Percentiles rank a stretch among this genome's conserved stretches.
These are phyloP conservation scores for Lonicera japonica DNA, from an alignment of 129 eudicot species.

Conservation along the genomic window DNA sequence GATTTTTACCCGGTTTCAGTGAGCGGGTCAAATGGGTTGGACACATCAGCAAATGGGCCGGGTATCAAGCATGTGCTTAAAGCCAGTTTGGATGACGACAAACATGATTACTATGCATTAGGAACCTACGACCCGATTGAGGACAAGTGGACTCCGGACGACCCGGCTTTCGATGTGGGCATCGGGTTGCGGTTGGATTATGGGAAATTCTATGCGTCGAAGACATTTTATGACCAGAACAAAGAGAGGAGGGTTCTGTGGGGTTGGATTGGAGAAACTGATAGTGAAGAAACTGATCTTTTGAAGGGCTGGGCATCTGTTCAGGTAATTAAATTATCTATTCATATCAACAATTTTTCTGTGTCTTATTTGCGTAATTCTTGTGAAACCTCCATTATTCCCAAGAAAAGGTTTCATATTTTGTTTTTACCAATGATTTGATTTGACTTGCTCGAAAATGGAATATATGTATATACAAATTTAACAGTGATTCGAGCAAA, in stretches of 20 bases:
- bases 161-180: conserved; percentile 76
- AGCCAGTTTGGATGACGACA: conserved; percentile 71
- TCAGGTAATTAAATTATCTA: conserved; percentile 38
- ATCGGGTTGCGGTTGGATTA: conserved; percentile 78
- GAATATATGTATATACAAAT: too few species aligned
- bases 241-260: conserved; percentile 58
- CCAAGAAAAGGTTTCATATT: too few species aligned
- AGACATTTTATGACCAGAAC: conserved; percentile 65
- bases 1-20: conserved; percentile 88
- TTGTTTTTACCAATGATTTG: too few species aligned
- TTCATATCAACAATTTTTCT: too few species aligned
- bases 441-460: too few species aligned
- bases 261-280: conserved; percentile 91
- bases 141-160: conserved; percentile 79
- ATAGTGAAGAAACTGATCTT: conserved; percentile 54
- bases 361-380: too few species aligned
- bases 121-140: conserved; percentile 61
- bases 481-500: too few species aligned
- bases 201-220: conserved; percentile 84
- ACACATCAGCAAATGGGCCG: conserved; percentile 67
- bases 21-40: conserved; percentile 53
- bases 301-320: conserved; percentile 82
- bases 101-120: conserved; percentile 71
- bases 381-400: too few species aligned
- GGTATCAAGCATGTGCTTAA: conserved; percentile 77